phyloP scores from a whole-genome alignment of 2,329 filamentous ascomycete genomes.

The Cytospora piceae region DNA sequence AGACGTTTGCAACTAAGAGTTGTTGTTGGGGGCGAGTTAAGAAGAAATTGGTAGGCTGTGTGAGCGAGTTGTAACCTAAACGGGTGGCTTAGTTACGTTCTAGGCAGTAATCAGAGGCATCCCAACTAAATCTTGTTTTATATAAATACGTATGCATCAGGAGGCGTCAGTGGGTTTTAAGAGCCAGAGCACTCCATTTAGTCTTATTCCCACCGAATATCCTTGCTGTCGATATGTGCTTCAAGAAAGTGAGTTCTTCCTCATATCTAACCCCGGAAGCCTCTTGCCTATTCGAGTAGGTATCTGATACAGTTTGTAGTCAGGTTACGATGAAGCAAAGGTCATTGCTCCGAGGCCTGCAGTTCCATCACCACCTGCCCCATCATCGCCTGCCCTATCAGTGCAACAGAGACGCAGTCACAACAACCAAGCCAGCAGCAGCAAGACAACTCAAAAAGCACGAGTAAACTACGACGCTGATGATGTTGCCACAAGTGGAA shows the following conservation, averaged over 20 bases:
- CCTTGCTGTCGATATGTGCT: constrained; percentile 10
- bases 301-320: constrained; percentile 1
- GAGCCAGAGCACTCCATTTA: background rate
- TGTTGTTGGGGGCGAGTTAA: too few species aligned
- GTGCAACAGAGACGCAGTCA: background rate
- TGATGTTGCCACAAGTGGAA: background rate
- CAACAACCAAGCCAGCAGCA: background rate
- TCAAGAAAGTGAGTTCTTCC: constrained; percentile 8
- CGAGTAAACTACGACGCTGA: background rate
- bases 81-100: too few species aligned
- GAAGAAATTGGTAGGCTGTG: background rate
- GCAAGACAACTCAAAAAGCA: background rate
- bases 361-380: too few species aligned
- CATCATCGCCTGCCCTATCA: too few species aligned
- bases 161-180: background rate
- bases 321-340: background rate
- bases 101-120: too few species aligned
- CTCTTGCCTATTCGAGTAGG: background rate
- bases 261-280: too few species aligned
- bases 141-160: background rate
- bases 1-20: too few species aligned
- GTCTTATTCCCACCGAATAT: background rate
- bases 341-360: background rate
- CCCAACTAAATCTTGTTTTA: background rate
- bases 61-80: background rate